Evolutionary conservation across 768 basidiomycete species (phyloP).

Genomic region (Podaxis pistillaris): DNA sequence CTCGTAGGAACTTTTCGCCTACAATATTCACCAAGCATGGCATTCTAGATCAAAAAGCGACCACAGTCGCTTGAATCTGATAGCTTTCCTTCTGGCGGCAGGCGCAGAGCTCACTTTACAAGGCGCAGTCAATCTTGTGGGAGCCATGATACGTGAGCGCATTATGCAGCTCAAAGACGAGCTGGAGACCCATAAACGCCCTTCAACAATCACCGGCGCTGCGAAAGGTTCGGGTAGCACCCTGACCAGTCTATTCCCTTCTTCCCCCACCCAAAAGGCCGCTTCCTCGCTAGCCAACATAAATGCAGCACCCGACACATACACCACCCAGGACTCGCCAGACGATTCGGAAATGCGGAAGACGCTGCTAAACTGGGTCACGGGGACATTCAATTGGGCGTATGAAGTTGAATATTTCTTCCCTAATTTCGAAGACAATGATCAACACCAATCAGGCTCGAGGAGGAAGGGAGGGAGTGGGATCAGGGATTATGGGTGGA

Average conservation of each 20-base stretch:
- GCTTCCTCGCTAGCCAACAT: neutral
- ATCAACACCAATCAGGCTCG: neutral
- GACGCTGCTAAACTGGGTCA: conserved; percentile 3
- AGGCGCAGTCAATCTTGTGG: neutral
- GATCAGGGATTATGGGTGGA: conserved; percentile 11
- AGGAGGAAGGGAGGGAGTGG: conserved; percentile 6
- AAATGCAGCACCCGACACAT: neutral
- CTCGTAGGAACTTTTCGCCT: conserved; percentile 7
- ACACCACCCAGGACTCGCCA: neutral
- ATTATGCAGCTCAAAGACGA: neutral
- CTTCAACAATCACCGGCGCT: neutral
- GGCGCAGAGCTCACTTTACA: conserved; percentile 7
- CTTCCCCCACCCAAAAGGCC: neutral
- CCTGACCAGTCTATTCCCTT: neutral
- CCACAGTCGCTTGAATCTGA: conserved; percentile 1
- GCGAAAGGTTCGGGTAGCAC: neutral
- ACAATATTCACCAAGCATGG: conserved; percentile 15
- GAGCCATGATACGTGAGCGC: conserved; percentile 3
- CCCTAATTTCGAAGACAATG: neutral
- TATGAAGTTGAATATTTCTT: conserved; percentile 14
- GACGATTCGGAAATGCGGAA: neutral
- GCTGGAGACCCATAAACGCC: neutral
- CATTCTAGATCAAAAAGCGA: neutral
- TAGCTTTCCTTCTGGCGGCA: neutral
- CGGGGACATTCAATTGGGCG: conserved; percentile 8